These are phyloP conservation scores for Clathrospora elynae DNA, from an alignment of 2,329 filamentous ascomycete genomes.

Conservation along the genomic window DNA sequence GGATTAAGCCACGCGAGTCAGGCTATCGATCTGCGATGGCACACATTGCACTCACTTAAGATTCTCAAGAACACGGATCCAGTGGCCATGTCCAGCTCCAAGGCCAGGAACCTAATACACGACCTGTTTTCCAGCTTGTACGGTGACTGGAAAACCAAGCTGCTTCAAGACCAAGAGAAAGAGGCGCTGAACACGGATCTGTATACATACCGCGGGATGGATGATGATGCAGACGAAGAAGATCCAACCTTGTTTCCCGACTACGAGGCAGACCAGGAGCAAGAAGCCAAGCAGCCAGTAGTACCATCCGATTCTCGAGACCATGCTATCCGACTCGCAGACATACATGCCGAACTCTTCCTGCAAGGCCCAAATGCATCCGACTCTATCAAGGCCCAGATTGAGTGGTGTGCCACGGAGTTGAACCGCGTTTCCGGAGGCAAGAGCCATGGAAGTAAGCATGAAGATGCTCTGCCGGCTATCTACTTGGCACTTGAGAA, in stretches of 20 bases:
- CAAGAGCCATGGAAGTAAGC: conserved; percentile 30
- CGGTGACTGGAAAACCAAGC: conserved; percentile 76
- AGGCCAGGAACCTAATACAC: conserved; percentile 58
- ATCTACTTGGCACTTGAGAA: conserved; percentile 69
- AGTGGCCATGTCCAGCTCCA: conserved; percentile 10
- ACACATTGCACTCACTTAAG: conserved; percentile 37
- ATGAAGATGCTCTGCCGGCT: conserved; percentile 65
- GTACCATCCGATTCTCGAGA: conserved; percentile 36
- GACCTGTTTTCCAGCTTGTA: conserved; percentile 75
- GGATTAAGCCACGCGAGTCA: conserved; percentile 28
- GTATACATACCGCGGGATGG: conserved; percentile 82
- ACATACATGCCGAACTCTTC: conserved; percentile 44
- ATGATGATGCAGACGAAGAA: conserved; percentile 77
- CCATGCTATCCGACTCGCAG: conserved; percentile 41
- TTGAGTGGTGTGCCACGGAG: conserved; percentile 40
- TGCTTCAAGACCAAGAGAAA: conserved; percentile 76
- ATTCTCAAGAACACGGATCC: conserved; percentile 36
- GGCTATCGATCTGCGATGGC: conserved; percentile 44
- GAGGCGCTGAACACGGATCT: conserved; percentile 75
- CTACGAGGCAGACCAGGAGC: conserved; percentile 62
- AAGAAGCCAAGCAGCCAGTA: conserved; percentile 31
- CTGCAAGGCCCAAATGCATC: conserved; percentile 22
- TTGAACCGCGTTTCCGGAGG: conserved; percentile 35
- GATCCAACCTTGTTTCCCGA: conserved; percentile 82
- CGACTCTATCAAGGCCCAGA: conserved; percentile 32